These are phyloP conservation scores for Pseudonectria buxi DNA, from an alignment of 2,329 filamentous ascomycete species.

Conservation along the genomic window DNA sequence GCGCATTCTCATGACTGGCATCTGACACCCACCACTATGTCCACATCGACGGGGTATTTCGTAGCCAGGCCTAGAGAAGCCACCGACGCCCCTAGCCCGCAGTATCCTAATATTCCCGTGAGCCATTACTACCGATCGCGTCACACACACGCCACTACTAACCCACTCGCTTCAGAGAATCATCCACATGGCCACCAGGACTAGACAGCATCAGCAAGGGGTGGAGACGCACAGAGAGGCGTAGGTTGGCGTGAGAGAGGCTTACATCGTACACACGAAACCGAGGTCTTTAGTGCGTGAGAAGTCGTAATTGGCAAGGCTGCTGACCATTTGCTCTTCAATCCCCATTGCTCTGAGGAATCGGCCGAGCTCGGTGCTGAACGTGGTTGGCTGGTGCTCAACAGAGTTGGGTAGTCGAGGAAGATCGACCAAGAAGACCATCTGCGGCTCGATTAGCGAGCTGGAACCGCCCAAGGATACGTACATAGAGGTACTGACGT, in stretches of 20 bases:
- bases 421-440: conserved; percentile 87
- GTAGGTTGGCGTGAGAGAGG: conserved; percentile 4
- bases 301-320: conserved; percentile 77
- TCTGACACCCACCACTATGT: conserved; percentile 56
- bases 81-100: conserved; percentile 65
- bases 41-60: conserved; percentile 53
- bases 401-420: conserved; percentile 48
- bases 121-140: conserved; percentile 14
- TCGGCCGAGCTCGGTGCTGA: conserved; percentile 62
- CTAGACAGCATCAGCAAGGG: conserved; percentile 19
- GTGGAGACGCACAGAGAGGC: not conserved
- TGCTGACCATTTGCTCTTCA: conserved; percentile 56
- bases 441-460: conserved; percentile 37
- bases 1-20: conserved; percentile 4
- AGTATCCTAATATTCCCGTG: conserved; percentile 50
- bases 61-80: conserved; percentile 54
- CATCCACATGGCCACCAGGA: conserved; percentile 28
- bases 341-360: conserved; percentile 65
- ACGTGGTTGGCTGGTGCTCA: conserved; percentile 35
- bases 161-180: conserved; percentile 25
- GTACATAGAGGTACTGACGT: conserved; percentile 47
- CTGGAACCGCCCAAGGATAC: conserved; percentile 4
- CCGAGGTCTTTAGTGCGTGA: conserved; percentile 61
- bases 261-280: conserved; percentile 82
- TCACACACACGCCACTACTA: conserved; percentile 11